Evolutionary conservation across 179 eudicot genomes (phyloP), one percentile per base, ranked within the genome.

Genomic region (Heliamphora pulchella): DNA sequence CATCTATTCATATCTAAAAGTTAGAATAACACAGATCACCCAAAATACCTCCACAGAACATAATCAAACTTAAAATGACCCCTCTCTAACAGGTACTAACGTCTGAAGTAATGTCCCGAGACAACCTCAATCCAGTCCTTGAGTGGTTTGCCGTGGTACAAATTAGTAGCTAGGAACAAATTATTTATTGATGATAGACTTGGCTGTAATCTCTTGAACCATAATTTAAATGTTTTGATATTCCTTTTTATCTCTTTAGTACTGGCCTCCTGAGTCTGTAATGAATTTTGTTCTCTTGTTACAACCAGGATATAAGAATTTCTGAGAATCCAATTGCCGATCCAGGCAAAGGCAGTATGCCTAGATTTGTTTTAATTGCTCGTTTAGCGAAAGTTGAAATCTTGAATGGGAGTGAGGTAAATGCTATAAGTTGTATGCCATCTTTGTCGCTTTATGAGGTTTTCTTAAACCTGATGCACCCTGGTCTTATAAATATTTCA

Each of bases 321-420:
- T 88, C 94, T 41, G 98, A 89, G 51, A 96, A 96, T 88, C 98
- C 96, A 85, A 71, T 91, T 53, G 87, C 91, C 77, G 98, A 96
- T 90, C 88, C 94, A 75, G 88, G 90, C 78, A 86, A 74, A 87
- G 97, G 97, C 53, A 97, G 97, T 50, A 78, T 92, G 75, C 91
- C 96, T 63, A 86, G 98, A 87, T 96, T 88, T 89, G 93, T 87
- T 76, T 81, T 96, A 85, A 86, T 94, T 89, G 97, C 99, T 72
- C 87, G 97, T 57, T 86, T 96, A 74, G 87, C 93, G 65, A 91
- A 89, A 86, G 89, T 96, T 71, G 84, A 88, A 87, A 74, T 88
- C 17, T 80, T 96, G 43, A 96, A 96, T 83, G 98, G 98, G 81
- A 94, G 99, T 84, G 98, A 96, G 98, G 99, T 96, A 83, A 79